Conservation (phyloP, 331 rosid species). For the Spiraea crenata region DNA sequence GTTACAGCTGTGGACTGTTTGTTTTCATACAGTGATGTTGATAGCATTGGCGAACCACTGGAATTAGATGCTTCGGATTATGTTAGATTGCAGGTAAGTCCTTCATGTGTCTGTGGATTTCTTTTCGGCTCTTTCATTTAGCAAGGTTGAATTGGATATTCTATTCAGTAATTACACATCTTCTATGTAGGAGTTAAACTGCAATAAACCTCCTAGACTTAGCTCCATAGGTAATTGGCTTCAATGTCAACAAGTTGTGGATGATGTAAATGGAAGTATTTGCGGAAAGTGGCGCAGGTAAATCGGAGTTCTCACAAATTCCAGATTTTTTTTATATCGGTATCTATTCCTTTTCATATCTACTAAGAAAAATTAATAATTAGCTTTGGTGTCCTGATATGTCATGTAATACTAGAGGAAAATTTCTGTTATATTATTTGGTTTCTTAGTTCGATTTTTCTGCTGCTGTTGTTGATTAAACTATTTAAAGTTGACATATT, state of each 20-base stretch:
- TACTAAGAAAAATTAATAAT: neutral
- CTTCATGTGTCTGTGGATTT: conserved; percentile 10
- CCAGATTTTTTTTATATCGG: neutral
- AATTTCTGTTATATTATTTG: neutral
- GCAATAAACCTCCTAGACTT: conserved; percentile 33
- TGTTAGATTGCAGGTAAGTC: conserved; percentile 47
- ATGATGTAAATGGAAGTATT: conserved; percentile 39
- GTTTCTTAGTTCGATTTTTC: neutral
- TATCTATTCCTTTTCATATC: neutral
- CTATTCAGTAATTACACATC: conserved; percentile 27
- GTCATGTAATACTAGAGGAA: neutral
- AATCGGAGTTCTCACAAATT: neutral
- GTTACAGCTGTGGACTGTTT: conserved; percentile 24
- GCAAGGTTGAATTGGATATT: conserved; percentile 9
- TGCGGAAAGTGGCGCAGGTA: conserved; percentile 99
- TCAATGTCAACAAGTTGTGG: conserved; percentile 67
- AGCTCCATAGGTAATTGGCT: conserved; percentile 79
- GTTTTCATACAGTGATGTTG: conserved; percentile 49
- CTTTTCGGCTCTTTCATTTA: conserved; percentile 22
- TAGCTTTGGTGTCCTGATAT: neutral
- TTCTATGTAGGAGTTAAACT: conserved; percentile 43
- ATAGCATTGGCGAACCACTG: conserved; percentile 46
- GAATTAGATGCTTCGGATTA: conserved; percentile 48
- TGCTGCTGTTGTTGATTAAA: conserved; percentile 19
- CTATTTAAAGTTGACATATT: conserved; percentile 17